Evolutionary conservation across 192 early-diverging fungal genomes (phyloP).

Genomic region (Chytriomyces confervae): DNA sequence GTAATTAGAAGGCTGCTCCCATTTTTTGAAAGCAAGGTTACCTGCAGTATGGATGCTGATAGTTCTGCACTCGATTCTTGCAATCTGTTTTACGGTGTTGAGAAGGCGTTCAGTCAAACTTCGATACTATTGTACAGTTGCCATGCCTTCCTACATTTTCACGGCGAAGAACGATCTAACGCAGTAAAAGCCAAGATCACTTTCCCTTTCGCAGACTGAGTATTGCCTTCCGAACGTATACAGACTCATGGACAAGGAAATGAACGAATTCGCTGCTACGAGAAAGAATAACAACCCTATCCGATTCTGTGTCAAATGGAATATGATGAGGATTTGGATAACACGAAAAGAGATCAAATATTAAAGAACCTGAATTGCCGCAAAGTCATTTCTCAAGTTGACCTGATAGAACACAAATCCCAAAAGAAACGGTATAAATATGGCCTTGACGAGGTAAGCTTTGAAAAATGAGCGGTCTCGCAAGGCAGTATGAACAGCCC

Average conservation of each 20-base stretch:
- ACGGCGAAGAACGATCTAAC: constrained; percentile 56
- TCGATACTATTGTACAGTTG: not conserved
- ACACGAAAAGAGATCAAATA: not conserved
- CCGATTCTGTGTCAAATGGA: constrained; percentile 41
- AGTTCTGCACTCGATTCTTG: constrained; percentile 42
- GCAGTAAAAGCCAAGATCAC: constrained; percentile 57
- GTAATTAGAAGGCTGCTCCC: too few relatives aligned
- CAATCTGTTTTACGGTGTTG: constrained; percentile 30
- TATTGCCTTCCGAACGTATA: constrained; percentile 57
- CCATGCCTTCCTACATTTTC: constrained; percentile 39
- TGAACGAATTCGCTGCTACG: constrained; percentile 46
- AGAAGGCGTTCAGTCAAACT: too few relatives aligned
- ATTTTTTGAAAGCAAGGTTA: too few relatives aligned
- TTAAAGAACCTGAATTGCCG: constrained; percentile 47
- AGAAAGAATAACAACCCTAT: constrained; percentile 59
- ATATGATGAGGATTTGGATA: not conserved
- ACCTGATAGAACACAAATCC: constrained; percentile 59
- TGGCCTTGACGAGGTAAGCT: constrained; percentile 47
- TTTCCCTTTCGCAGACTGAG: constrained; percentile 58
- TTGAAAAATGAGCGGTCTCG: constrained; percentile 56
- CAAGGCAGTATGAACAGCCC: constrained; percentile 46
- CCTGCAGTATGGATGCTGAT: too few relatives aligned
- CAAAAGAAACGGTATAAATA: constrained; percentile 55
- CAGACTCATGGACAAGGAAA: constrained; percentile 46
- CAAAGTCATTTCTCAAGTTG: constrained; percentile 30